Conservation (phyloP, 2,329 filamentous ascomycete species). For the Colletotrichum phormii region DNA sequence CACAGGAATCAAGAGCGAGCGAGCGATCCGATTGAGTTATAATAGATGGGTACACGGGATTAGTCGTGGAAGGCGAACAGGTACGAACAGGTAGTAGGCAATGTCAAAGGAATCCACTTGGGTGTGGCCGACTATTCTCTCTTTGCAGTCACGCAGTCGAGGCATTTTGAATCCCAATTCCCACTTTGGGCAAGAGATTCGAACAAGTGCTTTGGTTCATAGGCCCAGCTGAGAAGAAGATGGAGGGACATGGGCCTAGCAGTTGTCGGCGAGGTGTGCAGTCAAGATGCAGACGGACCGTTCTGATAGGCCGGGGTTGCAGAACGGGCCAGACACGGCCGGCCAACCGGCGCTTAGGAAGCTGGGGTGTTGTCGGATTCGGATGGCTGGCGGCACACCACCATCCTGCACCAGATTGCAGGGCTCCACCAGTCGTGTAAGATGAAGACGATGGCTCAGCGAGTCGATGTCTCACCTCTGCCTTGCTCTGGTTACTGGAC, state of each 20-base stretch:
- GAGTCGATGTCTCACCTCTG: slow-evolving; percentile 60
- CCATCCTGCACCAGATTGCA: slow-evolving; percentile 52
- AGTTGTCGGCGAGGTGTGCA: slow-evolving; percentile 45
- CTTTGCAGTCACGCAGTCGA: neutral
- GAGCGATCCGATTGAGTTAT: slow-evolving; percentile 36
- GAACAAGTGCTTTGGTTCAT: slow-evolving; percentile 25
- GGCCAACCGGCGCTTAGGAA: slow-evolving; percentile 62
- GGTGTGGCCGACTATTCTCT: slow-evolving; percentile 15
- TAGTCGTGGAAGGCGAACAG: slow-evolving; percentile 7
- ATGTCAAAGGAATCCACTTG: slow-evolving; percentile 15
- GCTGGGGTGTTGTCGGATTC: slow-evolving; percentile 53
- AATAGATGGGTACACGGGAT: slow-evolving; percentile 6
- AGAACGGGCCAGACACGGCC: slow-evolving; percentile 43
- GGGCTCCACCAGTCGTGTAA: slow-evolving; percentile 53
- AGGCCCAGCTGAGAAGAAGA: slow-evolving; percentile 33
- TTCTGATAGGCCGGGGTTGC: slow-evolving; percentile 57
- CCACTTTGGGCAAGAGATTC: slow-evolving; percentile 27
- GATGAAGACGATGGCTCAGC: slow-evolving; percentile 54
- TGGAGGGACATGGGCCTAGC: slow-evolving; percentile 25
- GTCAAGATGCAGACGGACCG: slow-evolving; percentile 42
- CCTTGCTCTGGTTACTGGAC: slow-evolving; percentile 49
- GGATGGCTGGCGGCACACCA: slow-evolving; percentile 58
- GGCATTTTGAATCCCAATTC: slow-evolving; percentile 13
- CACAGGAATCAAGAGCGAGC: slow-evolving; percentile 1
- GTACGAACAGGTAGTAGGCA: slow-evolving; percentile 3